These are phyloP conservation scores for Bassia scoparia DNA, from an alignment of 148 eudicot genomes.

Conservation along the genomic window DNA sequence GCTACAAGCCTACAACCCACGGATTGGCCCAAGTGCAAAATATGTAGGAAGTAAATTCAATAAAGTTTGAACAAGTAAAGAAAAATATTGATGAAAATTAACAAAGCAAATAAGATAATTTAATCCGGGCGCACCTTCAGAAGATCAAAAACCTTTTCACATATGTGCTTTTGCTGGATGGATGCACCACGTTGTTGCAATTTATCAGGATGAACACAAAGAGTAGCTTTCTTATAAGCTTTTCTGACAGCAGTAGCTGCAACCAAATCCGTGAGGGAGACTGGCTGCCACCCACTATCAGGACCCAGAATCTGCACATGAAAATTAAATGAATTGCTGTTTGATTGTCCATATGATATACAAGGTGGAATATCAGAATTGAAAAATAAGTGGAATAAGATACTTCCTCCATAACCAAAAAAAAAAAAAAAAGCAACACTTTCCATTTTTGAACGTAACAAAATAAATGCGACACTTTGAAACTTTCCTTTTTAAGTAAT, in stretches of 20 bases:
- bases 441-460: no score
- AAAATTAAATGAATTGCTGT: neutral
- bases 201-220: slow-evolving; percentile 96
- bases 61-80: no score
- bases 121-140: slow-evolving; percentile 52
- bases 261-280: slow-evolving; percentile 73
- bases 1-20: neutral
- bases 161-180: slow-evolving; percentile 86
- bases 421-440: no score
- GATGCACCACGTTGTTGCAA: slow-evolving; percentile 93
- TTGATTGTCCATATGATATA: neutral
- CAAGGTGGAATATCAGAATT: neutral
- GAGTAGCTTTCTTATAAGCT: slow-evolving; percentile 90
- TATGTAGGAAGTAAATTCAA: neutral
- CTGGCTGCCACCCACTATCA: slow-evolving; percentile 88
- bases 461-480: no score
- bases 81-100: no score
- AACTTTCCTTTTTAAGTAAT: no score
- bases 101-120: slow-evolving; percentile 8
- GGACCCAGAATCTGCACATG: slow-evolving; percentile 70
- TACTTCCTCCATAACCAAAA: no score
- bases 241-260: slow-evolving; percentile 79
- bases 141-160: slow-evolving; percentile 96
- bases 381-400: slow-evolving; percentile 5
- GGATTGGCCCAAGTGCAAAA: neutral